A percentile compares a stretch with the other conserved stretches of the same genome.
Evolutionary conservation across 2,329 filamentous ascomycete species (phyloP).

Genomic region (Pseudogymnoascus sp.): DNA sequence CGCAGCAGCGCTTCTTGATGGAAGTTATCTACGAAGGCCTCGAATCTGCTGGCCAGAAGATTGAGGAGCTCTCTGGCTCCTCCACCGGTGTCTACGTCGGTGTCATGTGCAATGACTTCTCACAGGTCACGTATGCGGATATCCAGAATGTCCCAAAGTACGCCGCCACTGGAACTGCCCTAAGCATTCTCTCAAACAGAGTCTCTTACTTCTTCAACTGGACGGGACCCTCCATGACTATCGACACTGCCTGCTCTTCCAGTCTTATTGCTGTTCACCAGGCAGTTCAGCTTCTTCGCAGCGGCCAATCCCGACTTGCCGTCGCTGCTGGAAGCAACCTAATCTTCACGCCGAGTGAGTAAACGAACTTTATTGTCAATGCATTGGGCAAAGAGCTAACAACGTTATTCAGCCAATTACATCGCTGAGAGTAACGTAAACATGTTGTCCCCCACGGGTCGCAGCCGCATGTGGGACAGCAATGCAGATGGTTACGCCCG

Average conservation of each 20-base stretch:
- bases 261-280: conserved; percentile 31
- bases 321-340: conserved; percentile 21
- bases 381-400: background rate
- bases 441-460: conserved; percentile 23
- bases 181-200: conserved; percentile 33
- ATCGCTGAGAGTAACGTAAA: conserved; percentile 30
- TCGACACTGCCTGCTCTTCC: conserved; percentile 36
- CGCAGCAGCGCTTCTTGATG: conserved; percentile 24
- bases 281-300: conserved; percentile 18
- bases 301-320: conserved; percentile 15
- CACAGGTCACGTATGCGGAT: conserved; percentile 28
- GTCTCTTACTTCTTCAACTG: conserved; percentile 36
- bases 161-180: conserved; percentile 28
- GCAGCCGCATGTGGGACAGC: conserved; percentile 34
- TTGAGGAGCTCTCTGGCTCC: conserved; percentile 18
- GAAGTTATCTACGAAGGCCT: conserved; percentile 26
- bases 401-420: background rate
- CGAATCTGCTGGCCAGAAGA: conserved; percentile 22
- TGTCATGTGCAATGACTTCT: conserved; percentile 32
- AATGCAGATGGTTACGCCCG: conserved; percentile 19
- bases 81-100: conserved; percentile 29
- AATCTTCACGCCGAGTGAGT: conserved; percentile 11
- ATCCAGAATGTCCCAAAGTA: conserved; percentile 29
- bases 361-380: background rate
- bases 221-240: conserved; percentile 31